Conservation (phyloP, 2,329 filamentous ascomycete genomes). For the Emergomyces pasteurianus region DNA sequence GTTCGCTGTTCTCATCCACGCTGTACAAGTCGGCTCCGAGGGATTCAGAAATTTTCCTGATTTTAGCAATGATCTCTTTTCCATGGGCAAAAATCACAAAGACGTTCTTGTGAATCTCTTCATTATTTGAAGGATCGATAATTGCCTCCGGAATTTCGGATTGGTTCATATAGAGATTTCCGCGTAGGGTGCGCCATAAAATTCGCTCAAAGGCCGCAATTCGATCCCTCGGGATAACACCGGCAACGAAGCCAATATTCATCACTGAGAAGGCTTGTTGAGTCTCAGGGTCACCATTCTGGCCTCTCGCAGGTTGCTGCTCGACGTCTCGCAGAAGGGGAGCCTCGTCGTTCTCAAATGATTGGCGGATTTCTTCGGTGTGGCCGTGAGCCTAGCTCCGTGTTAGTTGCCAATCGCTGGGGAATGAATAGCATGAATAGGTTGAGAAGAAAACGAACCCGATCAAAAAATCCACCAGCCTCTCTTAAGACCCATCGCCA, state of each 20-base stretch:
- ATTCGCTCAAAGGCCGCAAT: constrained; percentile 96
- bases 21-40: constrained; percentile 92
- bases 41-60: constrained; percentile 96
- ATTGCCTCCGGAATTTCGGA: constrained; percentile 93
- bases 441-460: constrained; percentile 32
- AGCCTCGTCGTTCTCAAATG: constrained; percentile 76
- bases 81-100: constrained; percentile 99
- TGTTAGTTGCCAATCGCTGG: background rate
- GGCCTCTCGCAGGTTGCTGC: constrained; percentile 52
- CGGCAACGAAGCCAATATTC: constrained; percentile 97
- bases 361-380: constrained; percentile 90
- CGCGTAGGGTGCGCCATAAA: constrained; percentile 89
- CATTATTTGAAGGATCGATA: constrained; percentile 83
- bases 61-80: constrained; percentile 97
- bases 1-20: constrained; percentile 93
- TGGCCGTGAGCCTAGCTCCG: constrained; percentile 65
- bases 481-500: constrained; percentile 97
- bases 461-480: constrained; percentile 93
- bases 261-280: constrained; percentile 84
- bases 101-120: constrained; percentile 89
- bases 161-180: constrained; percentile 99
- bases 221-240: constrained; percentile 85
- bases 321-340: constrained; percentile 88
- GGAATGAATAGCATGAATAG: background rate
- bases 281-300: constrained; percentile 49